Evolutionary conservation across 768 basidiomycete species (phyloP).

Genomic region (Xerocomellus dryophilus): DNA sequence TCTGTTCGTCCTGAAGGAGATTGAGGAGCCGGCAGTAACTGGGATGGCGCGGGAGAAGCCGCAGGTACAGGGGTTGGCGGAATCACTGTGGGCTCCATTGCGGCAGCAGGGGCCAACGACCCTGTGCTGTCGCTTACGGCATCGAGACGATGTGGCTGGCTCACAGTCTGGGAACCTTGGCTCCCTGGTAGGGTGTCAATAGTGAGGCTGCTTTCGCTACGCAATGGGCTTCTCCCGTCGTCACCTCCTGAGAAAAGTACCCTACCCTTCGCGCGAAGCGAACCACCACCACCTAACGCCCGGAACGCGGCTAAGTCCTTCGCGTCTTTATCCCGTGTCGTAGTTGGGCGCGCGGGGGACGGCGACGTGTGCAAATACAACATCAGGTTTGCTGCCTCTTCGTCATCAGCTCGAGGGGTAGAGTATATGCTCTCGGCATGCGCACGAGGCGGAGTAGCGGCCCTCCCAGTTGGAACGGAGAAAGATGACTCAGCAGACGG

Average conservation of each 20-base stretch:
- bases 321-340: conserved; percentile 43
- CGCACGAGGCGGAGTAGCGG: conserved; percentile 36
- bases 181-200: conserved; percentile 26
- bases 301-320: conserved; percentile 58
- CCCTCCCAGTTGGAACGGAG: conserved; percentile 23
- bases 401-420: conserved; percentile 60
- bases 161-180: conserved; percentile 22
- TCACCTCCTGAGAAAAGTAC: conserved; percentile 61
- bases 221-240: conserved; percentile 23
- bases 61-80: conserved; percentile 35
- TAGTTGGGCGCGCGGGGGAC: conserved; percentile 65
- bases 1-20: conserved; percentile 27
- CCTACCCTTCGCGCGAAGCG: conserved; percentile 59
- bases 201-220: conserved; percentile 29
- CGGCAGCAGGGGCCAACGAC: conserved; percentile 24
- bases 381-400: conserved; percentile 83
- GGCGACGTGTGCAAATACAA: conserved; percentile 82
- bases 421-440: conserved; percentile 37
- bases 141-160: conserved; percentile 19
- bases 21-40: conserved; percentile 23
- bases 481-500: conserved; percentile 43
- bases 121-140: conserved; percentile 12
- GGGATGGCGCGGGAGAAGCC: conserved; percentile 22
- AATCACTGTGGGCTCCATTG: conserved; percentile 32
- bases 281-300: conserved; percentile 45